Evolutionary conservation across 2,329 filamentous ascomycete species (phyloP), one percentile per base, ranked within the genome.

Genomic region (Claviceps sp.): DNA sequence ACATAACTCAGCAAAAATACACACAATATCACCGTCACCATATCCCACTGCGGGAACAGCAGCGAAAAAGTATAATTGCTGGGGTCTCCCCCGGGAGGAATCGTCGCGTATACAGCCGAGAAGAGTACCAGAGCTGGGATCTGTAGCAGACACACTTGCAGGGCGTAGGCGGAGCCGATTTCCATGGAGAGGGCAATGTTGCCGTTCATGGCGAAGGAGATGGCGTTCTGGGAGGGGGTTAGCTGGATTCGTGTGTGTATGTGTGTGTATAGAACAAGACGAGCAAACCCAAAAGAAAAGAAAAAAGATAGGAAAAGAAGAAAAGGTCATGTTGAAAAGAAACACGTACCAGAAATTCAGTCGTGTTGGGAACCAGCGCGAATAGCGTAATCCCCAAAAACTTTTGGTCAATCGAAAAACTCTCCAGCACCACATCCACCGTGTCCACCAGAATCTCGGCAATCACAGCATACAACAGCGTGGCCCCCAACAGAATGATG

Each of bases 131-230:
- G 74, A 1, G 89, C 89, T 0, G 93, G 93, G 20, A 97, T 90
- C 64, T 98, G 93, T 20, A 98, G 76, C 29, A 98, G 76, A 64
- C 91, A 96, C 48, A 98, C 93, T 68, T 98, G 93, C 44, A 98
- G 75, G 1, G 93, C 93, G 64, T 98, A 98, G 2, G 91, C 91
- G 0, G 90, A 96, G 58, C 93, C 93, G 59, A 98, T 98, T 64
- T 98, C 93, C 93, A 98, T 98, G 39, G 89, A 96, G 17, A 98
- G 73, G 0, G 93, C 93, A 67, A 98, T 97, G 67, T 98, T 98
- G 54, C 93, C 93, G 63, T 98, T 97, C 91, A 98, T 98, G 50
- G 93, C 93, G 66, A 98, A 98, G 0, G 90, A 96, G 54, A 98
- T 98, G 65, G 91, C 93, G 68, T 98, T 98, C 83, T 89, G n/a